phyloP scores from a whole-genome alignment of 2,329 filamentous ascomycete genomes.

The Trichoderma endophyticum region DNA sequence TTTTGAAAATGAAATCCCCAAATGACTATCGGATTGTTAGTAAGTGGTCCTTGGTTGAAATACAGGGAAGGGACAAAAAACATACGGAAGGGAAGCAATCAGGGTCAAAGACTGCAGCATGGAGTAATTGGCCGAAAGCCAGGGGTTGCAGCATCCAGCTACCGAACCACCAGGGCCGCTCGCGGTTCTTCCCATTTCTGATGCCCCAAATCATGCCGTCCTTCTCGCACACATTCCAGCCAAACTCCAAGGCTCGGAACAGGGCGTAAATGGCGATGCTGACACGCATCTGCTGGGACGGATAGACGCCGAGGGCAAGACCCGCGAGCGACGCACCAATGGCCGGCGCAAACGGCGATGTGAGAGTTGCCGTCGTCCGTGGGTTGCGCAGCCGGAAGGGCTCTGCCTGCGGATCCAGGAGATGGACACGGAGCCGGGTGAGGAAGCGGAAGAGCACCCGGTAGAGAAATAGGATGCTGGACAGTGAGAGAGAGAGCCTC shows the following conservation, averaged over 20 bases:
- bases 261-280: constrained; percentile 79
- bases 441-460: constrained; percentile 90
- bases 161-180: constrained; percentile 77
- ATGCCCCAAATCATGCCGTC: constrained; percentile 65
- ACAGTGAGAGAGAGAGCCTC: constrained; percentile 77
- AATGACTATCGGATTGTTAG: constrained; percentile 7
- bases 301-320: constrained; percentile 72
- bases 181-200: constrained; percentile 52
- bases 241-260: constrained; percentile 79
- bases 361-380: constrained; percentile 68
- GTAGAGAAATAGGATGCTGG: constrained; percentile 82
- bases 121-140: constrained; percentile 71
- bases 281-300: constrained; percentile 64
- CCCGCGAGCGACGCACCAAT: constrained; percentile 88
- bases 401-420: constrained; percentile 75
- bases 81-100: constrained; percentile 66
- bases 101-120: constrained; percentile 72
- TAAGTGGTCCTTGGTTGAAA: neutral
- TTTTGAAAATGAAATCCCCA: constrained; percentile 59
- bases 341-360: constrained; percentile 79
- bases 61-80: neutral
- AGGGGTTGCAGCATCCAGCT: constrained; percentile 79
- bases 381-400: constrained; percentile 84
- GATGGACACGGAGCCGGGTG: constrained; percentile 69
- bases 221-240: constrained; percentile 78